A percentile compares a stretch with the other conserved stretches of the same genome.
phyloP scores from a whole-genome alignment of 176 grass and related monocot genomes.

The Panicum miliaceum region DNA sequence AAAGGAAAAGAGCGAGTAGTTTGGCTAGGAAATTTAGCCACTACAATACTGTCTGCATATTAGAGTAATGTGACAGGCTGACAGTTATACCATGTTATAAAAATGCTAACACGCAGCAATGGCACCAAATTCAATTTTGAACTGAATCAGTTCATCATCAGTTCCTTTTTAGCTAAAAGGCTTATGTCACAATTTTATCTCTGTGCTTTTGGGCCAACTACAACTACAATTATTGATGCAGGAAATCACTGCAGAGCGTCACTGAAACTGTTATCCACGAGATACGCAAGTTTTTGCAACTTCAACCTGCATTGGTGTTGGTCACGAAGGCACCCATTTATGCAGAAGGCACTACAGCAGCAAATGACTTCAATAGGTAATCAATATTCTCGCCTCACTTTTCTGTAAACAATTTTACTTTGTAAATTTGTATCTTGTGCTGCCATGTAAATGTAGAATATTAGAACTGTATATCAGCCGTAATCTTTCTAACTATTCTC shows the following conservation, averaged over 20 bases:
- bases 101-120: slow-evolving; percentile 6
- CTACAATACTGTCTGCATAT: background rate
- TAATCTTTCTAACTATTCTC: background rate
- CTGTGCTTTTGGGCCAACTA: slow-evolving; percentile 31
- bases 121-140: slow-evolving; percentile 1
- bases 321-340: slow-evolving; percentile 74
- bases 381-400: slow-evolving; percentile 27
- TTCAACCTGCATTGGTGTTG: slow-evolving; percentile 84
- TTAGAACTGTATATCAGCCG: slow-evolving; percentile 27
- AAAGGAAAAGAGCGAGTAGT: slow-evolving; percentile 1
- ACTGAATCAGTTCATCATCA: slow-evolving; percentile 3
- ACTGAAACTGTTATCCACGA: slow-evolving; percentile 74
- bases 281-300: slow-evolving; percentile 62
- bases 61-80: background rate
- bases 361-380: slow-evolving; percentile 69
- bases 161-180: slow-evolving; percentile 14
- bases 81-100: slow-evolving; percentile 1
- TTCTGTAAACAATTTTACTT: slow-evolving; percentile 22
- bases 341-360: slow-evolving; percentile 52
- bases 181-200: slow-evolving; percentile 19
- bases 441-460: slow-evolving; percentile 13
- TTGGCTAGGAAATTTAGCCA: background rate
- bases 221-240: slow-evolving; percentile 44
- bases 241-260: slow-evolving; percentile 66
- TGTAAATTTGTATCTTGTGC: background rate